phyloP scores from a whole-genome alignment of 176 grass and related monocot species.

The Avena sativa region DNA sequence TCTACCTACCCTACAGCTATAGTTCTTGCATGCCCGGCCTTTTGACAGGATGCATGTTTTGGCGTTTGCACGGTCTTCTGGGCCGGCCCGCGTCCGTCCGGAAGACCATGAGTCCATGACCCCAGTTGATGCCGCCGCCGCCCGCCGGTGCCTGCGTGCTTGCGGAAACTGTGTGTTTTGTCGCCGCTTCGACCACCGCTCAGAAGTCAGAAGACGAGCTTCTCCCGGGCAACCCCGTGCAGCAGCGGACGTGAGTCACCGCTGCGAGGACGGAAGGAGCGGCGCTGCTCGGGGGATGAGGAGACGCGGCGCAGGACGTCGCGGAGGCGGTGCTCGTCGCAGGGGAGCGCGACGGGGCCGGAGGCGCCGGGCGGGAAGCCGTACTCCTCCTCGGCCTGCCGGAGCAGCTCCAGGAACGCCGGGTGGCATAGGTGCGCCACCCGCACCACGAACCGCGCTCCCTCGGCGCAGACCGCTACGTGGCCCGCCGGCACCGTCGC shows the following conservation, averaged over 20 bases:
- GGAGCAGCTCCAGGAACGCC: constrained; percentile 47
- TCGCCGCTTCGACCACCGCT: not conserved
- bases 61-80: no score
- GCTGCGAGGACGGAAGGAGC: not conserved
- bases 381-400: constrained; percentile 53
- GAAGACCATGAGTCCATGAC: no score
- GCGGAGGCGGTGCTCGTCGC: constrained; percentile 45
- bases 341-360: constrained; percentile 50
- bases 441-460: constrained; percentile 50
- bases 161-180: not conserved
- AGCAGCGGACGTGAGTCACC: constrained; percentile 45
- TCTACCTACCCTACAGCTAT: not conserved
- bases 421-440: constrained; percentile 50
- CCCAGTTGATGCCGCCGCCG: not conserved
- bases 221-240: constrained; percentile 19
- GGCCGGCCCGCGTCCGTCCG: no score
- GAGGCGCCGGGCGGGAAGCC: constrained; percentile 35
- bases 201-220: constrained; percentile 36
- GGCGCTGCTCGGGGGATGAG: not conserved
- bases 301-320: constrained; percentile 47
- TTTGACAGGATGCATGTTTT: no score
- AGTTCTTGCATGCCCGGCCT: not conserved
- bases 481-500: not conserved
- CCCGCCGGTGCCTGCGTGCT: no score
- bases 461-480: not conserved